Evolutionary conservation across 1,284 basidiomycete species (phyloP).

Genomic region (Leucoagaricus sp.): DNA sequence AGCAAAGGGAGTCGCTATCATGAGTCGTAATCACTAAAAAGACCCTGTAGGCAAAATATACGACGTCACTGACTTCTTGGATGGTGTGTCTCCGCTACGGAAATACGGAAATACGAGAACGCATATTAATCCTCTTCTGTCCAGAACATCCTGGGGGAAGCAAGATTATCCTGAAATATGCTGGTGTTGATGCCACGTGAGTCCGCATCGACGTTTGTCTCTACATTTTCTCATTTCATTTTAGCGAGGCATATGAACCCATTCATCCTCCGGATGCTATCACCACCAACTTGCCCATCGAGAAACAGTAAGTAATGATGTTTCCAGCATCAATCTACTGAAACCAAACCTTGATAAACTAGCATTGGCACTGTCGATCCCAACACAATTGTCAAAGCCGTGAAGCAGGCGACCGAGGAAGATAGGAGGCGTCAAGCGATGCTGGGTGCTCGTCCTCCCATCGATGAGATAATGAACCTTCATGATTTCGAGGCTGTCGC

Average conservation of each 20-base stretch:
- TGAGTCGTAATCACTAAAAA: not conserved
- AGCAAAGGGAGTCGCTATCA: constrained; percentile 15
- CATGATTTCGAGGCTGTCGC: constrained; percentile 92
- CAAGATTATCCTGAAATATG: constrained; percentile 44
- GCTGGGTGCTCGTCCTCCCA: constrained; percentile 57
- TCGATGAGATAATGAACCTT: constrained; percentile 81
- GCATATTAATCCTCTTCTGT: constrained; percentile 11
- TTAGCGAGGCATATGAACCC: constrained; percentile 77
- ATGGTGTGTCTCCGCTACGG: constrained; percentile 23
- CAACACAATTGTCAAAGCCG: constrained; percentile 56
- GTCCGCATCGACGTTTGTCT: too few relatives aligned
- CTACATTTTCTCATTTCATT: constrained; percentile 1
- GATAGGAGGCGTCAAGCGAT: constrained; percentile 60
- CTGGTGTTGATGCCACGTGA: constrained; percentile 41
- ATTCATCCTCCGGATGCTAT: constrained; percentile 90
- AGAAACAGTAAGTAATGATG: constrained; percentile 62
- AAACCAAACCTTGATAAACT: constrained; percentile 10
- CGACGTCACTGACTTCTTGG: constrained; percentile 35
- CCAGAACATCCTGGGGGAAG: constrained; percentile 29
- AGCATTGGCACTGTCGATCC: constrained; percentile 74
- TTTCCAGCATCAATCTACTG: not conserved
- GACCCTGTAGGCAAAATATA: constrained; percentile 25
- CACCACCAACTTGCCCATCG: constrained; percentile 74
- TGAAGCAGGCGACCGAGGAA: constrained; percentile 54
- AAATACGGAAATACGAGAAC: not conserved